Conservation (phyloP, 2,329 filamentous ascomycete species). For the Phyllosticta ampelicida region DNA sequence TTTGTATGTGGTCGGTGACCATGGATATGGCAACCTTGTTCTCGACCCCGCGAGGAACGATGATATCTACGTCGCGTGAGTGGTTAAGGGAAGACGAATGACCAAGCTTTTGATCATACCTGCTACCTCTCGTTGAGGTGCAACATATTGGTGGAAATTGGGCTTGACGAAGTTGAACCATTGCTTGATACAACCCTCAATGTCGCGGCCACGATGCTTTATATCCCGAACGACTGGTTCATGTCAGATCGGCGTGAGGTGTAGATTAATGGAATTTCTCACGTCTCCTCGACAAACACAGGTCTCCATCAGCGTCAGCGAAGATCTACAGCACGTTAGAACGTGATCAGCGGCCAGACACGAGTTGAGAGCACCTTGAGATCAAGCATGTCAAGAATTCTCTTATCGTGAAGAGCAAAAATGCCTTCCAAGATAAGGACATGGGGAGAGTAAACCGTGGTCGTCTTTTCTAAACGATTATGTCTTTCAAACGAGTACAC, state of each 20-base stretch:
- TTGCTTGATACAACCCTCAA: constrained; percentile 94
- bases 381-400: constrained; percentile 78
- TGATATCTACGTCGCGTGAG: constrained; percentile 53
- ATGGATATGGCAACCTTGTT: constrained; percentile 91
- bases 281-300: constrained; percentile 84
- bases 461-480: constrained; percentile 65
- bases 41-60: constrained; percentile 88
- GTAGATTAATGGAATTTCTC: constrained; percentile 11
- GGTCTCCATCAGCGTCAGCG: constrained; percentile 89
- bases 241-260: constrained; percentile 6
- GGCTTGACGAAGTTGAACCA: constrained; percentile 97
- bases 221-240: constrained; percentile 71
- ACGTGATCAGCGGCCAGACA: background rate
- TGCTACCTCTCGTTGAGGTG: constrained; percentile 80
- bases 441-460: constrained; percentile 88
- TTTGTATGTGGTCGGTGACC: constrained; percentile 87
- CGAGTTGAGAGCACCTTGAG: constrained; percentile 53
- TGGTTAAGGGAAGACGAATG: background rate
- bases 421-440: constrained; percentile 94
- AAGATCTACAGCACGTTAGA: constrained; percentile 53
- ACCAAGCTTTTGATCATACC: constrained; percentile 37
- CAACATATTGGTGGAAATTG: constrained; percentile 88
- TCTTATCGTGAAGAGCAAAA: constrained; percentile 79
- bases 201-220: constrained; percentile 75
- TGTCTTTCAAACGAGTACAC: constrained; percentile 94